phyloP scores from a whole-genome alignment of 306 rosid genomes.

The Heteromeles arbutifolia region DNA sequence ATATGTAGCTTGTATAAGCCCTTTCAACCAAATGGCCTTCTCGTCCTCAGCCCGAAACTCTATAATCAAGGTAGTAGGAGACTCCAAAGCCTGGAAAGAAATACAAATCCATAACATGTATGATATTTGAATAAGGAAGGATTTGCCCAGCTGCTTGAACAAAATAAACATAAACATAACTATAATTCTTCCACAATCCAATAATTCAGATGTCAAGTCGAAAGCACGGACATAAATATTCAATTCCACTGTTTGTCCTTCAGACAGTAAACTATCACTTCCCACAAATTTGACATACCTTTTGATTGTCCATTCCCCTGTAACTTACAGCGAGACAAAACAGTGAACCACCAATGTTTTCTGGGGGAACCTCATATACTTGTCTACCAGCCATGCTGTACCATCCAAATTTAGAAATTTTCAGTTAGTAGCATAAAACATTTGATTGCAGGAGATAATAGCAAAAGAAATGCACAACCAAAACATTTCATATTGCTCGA shows the following conservation, averaged over 20 bases:
- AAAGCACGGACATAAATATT: background rate
- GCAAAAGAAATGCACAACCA: background rate
- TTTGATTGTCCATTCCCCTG: constrained; percentile 74
- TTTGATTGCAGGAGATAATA: background rate
- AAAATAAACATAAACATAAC: background rate
- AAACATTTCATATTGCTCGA: background rate
- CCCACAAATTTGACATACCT: constrained; percentile 41
- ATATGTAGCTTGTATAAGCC: constrained; percentile 85
- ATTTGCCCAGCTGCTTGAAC: background rate
- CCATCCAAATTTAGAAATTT: constrained; percentile 16
- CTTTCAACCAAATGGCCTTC: constrained; percentile 68
- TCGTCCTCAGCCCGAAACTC: constrained; percentile 64
- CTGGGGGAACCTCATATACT: constrained; percentile 67
- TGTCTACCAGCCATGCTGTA: constrained; percentile 91
- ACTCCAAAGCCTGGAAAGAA: constrained; percentile 63
- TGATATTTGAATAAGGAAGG: background rate
- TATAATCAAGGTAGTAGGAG: constrained; percentile 88
- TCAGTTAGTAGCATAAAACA: background rate
- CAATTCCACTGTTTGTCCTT: background rate
- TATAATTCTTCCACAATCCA: background rate
- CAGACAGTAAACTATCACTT: background rate
- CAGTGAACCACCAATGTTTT: constrained; percentile 64
- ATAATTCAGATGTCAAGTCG: background rate
- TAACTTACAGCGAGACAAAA: constrained; percentile 67
- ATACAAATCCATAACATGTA: background rate